Evolutionary conservation across 305 asterid species (phyloP).

Genomic region (Solanum hybrid): DNA sequence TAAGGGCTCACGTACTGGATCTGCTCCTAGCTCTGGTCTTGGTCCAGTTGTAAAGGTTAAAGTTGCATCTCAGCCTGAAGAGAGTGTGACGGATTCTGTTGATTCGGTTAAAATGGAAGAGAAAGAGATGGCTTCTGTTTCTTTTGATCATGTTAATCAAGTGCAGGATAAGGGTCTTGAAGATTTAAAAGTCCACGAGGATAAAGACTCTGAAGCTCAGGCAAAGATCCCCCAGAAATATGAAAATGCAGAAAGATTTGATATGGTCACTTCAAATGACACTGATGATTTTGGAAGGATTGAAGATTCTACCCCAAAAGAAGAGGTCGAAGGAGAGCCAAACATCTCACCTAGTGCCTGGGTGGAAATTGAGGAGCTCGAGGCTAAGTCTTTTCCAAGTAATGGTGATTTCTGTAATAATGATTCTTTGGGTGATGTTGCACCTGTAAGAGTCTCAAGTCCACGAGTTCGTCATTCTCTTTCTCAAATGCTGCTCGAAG

Average conservation of each 20-base stretch:
- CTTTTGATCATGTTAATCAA: constrained; percentile 33
- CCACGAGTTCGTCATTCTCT: constrained; percentile 92
- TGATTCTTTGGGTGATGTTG: constrained; percentile 37
- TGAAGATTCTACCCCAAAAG: too few relatives aligned
- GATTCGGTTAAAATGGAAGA: too few relatives aligned
- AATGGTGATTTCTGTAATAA: too few relatives aligned
- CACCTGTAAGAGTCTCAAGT: constrained; percentile 44
- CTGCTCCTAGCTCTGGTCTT: too few relatives aligned
- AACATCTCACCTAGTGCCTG: too few relatives aligned
- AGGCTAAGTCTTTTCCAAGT: too few relatives aligned
- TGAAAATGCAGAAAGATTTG: constrained; percentile 25
- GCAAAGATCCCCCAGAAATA: constrained; percentile 37
- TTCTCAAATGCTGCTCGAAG: constrained; percentile 96
- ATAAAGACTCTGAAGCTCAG: constrained; percentile 22
- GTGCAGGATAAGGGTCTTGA: constrained; percentile 33
- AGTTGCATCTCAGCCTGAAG: constrained; percentile 30
- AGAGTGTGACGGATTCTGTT: too few relatives aligned
- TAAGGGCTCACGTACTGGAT: constrained; percentile 59
- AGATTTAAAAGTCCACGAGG: constrained; percentile 13
- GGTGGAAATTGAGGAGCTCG: too few relatives aligned
- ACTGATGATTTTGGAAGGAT: constrained; percentile 18
- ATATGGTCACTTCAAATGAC: too few relatives aligned
- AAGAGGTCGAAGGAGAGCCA: too few relatives aligned
- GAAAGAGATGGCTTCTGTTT: too few relatives aligned
- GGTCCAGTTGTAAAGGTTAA: constrained; percentile 42